phyloP scores from a whole-genome alignment of 495 filamentous ascomycete species.

The Sordaria brevicollis region DNA sequence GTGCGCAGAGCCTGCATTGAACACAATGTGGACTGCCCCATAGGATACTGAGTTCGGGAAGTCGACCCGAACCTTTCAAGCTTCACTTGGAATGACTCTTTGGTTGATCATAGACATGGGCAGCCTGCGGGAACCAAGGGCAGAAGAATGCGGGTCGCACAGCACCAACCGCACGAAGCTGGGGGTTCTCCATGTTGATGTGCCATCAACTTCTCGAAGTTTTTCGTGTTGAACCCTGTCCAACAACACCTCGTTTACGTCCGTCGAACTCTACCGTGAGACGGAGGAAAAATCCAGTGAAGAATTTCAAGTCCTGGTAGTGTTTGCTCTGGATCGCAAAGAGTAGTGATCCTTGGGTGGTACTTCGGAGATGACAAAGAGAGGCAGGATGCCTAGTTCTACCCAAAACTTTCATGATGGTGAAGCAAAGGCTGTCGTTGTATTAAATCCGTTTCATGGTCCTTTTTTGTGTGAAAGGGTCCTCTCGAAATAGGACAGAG shows the following conservation, averaged over 20 bases:
- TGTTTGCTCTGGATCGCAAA: background rate
- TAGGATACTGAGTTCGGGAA: background rate
- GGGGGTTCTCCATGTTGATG: background rate
- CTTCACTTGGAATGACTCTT: background rate
- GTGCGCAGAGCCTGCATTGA: background rate
- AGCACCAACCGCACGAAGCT: background rate
- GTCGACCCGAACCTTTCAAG: background rate
- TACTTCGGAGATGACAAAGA: background rate
- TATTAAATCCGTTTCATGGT: too few relatives aligned
- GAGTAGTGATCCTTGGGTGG: background rate
- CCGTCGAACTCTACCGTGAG: background rate
- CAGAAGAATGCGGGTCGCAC: background rate
- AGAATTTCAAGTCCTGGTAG: background rate
- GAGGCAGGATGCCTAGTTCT: background rate
- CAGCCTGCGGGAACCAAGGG: background rate
- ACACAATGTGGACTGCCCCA: background rate
- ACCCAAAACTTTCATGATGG: background rate
- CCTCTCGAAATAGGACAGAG: background rate
- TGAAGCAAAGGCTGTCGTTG: background rate
- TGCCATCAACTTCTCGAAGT: background rate
- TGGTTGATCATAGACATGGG: background rate
- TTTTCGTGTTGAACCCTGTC: background rate
- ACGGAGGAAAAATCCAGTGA: background rate
- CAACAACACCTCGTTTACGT: background rate
- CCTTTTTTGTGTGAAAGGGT: background rate